Evolutionary conservation across 306 rosid species (phyloP).

Genomic region (Gastrolobium bilobum): DNA sequence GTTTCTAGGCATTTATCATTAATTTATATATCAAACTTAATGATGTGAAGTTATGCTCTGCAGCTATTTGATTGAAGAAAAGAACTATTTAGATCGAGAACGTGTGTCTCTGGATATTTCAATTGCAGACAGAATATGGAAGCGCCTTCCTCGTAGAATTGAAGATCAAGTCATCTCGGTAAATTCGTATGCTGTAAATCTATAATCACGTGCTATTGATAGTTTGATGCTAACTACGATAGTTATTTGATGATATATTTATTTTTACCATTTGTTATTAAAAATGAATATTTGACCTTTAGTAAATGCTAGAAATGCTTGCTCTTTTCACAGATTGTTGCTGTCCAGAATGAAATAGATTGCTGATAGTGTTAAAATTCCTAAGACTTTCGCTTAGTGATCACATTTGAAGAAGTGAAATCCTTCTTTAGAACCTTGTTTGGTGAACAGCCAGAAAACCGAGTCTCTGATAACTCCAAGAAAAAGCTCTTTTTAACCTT

Average conservation of each 20-base stretch:
- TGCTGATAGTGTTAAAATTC: constrained; percentile 26
- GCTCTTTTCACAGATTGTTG: constrained; percentile 9
- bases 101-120: constrained; percentile 66
- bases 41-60: constrained; percentile 53
- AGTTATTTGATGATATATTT: constrained; percentile 39
- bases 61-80: constrained; percentile 84
- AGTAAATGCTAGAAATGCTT: constrained; percentile 1
- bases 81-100: constrained; percentile 66
- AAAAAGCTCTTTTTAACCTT: constrained; percentile 30
- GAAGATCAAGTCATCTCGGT: constrained; percentile 65
- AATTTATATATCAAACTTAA: constrained; percentile 42
- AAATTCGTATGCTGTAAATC: constrained; percentile 35
- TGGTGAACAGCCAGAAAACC: constrained; percentile 24
- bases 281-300: constrained; percentile 22
- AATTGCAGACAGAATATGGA: constrained; percentile 74
- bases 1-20: background rate
- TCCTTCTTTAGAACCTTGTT: constrained; percentile 36
- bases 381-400: background rate
- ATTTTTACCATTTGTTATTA: constrained; percentile 3
- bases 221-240: background rate
- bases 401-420: constrained; percentile 27
- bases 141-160: constrained; percentile 75
- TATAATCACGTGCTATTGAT: constrained; percentile 24
- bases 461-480: constrained; percentile 13
- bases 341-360: constrained; percentile 24